These are phyloP conservation scores for Zychaea mexicana DNA, from an alignment of 371 early-diverging fungal genomes.

Conservation along the genomic window DNA sequence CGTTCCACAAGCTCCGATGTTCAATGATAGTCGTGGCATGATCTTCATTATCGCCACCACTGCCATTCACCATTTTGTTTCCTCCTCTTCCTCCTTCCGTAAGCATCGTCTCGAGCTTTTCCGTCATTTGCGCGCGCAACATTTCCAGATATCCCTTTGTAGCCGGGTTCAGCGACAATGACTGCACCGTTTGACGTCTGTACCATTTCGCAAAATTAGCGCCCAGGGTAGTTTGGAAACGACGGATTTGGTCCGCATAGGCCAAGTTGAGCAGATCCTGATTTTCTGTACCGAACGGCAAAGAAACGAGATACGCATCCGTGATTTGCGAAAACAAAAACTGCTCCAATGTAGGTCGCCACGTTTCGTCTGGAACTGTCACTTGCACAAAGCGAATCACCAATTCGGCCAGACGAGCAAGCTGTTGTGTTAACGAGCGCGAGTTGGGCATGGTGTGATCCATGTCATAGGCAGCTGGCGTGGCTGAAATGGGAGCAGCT, in stretches of 20 bases:
- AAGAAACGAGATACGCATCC: slow-evolving; percentile 31
- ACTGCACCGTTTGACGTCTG: slow-evolving; percentile 51
- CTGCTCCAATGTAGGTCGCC: slow-evolving; percentile 30
- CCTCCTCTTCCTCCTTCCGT: neutral
- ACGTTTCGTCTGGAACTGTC: neutral
- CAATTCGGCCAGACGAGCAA: slow-evolving; percentile 37
- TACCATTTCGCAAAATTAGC: slow-evolving; percentile 55
- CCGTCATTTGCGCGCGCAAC: slow-evolving; percentile 32
- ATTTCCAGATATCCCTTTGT: slow-evolving; percentile 46
- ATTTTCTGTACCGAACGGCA: slow-evolving; percentile 56
- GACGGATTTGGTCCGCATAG: slow-evolving; percentile 48
- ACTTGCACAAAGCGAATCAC: slow-evolving; percentile 33
- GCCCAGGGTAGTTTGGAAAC: slow-evolving; percentile 49
- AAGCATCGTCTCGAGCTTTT: neutral
- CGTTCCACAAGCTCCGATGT: slow-evolving; percentile 34
- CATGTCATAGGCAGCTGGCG: neutral
- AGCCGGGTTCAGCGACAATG: slow-evolving; percentile 47
- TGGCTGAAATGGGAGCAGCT: neutral
- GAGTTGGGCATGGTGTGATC: slow-evolving; percentile 23
- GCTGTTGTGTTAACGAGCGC: slow-evolving; percentile 38
- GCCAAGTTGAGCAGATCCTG: slow-evolving; percentile 49
- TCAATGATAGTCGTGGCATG: slow-evolving; percentile 11
- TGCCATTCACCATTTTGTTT: neutral
- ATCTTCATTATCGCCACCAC: neutral
- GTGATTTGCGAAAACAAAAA: slow-evolving; percentile 34